phyloP scores from a whole-genome alignment of 306 rosid genomes.

The Castanea sativa region DNA sequence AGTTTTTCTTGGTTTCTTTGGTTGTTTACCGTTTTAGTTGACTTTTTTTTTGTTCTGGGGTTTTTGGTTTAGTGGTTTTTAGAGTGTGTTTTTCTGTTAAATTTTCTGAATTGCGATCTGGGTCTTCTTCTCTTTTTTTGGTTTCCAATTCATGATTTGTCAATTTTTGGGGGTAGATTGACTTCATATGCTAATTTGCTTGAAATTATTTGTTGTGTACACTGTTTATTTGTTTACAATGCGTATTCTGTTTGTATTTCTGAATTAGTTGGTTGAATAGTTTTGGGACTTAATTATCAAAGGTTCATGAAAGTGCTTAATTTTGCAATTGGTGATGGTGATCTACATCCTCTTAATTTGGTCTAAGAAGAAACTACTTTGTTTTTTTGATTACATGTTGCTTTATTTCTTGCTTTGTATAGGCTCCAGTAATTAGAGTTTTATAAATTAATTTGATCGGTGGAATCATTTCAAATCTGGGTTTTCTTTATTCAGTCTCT shows the following conservation, averaged over 20 bases:
- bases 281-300: not conserved
- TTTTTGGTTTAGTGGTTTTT: conserved; percentile 9
- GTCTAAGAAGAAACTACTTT: not conserved
- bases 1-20: not conserved
- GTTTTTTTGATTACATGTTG: not conserved
- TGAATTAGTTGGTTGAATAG: not conserved
- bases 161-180: not conserved
- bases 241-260: not conserved
- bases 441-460: not conserved
- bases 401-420: not conserved
- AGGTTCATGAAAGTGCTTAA: not conserved
- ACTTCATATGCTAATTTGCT: conserved; percentile 5
- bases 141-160: not conserved
- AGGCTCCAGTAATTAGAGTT: not conserved
- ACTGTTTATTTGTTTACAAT: not conserved
- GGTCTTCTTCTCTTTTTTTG: conserved; percentile 2
- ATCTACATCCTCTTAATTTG: not conserved
- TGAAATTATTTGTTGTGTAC: conserved; percentile 6
- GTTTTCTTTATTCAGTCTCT: not conserved
- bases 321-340: not conserved
- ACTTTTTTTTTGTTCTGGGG: not conserved
- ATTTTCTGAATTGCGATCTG: not conserved
- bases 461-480: not conserved
- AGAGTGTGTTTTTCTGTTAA: conserved; percentile 13
- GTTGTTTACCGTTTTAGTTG: conserved; percentile 2